Conservation (phyloP, 805 yeast genomes). For the Wickerhamomyces bovis region DNA sequence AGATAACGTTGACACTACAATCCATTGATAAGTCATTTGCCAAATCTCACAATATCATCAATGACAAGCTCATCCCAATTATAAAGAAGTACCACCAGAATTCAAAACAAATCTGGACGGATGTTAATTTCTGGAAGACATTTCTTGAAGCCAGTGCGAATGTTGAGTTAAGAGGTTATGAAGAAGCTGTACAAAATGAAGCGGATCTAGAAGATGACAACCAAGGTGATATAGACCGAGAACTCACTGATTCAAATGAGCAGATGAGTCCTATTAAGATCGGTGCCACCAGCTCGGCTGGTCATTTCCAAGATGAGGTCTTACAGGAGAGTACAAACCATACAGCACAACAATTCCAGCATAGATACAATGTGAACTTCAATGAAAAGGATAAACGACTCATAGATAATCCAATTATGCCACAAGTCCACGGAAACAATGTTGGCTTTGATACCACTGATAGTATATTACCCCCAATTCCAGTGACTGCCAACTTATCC, state of each 20-base stretch:
- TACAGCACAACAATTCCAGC: slow-evolving; percentile 12
- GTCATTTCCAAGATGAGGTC: slow-evolving; percentile 8
- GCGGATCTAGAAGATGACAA: slow-evolving; percentile 1
- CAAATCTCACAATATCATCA: slow-evolving; percentile 59
- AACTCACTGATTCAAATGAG: slow-evolving; percentile 19
- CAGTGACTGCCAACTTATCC: slow-evolving; percentile 18
- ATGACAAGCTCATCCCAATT: slow-evolving; percentile 62
- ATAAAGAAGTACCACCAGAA: slow-evolving; percentile 53
- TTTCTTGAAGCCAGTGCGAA: slow-evolving; percentile 73
- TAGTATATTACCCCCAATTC: slow-evolving; percentile 22
- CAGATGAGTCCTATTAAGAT: slow-evolving; percentile 24
- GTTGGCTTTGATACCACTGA: slow-evolving; percentile 24
- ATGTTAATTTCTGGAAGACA: slow-evolving; percentile 68
- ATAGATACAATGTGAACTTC: slow-evolving; percentile 10
- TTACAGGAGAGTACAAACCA: slow-evolving; percentile 21
- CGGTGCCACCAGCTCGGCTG: slow-evolving; percentile 8
- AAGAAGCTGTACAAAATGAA: slow-evolving; percentile 28
- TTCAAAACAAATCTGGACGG: slow-evolving; percentile 57
- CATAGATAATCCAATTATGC: slow-evolving; percentile 24
- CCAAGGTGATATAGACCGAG: neutral
- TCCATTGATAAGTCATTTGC: slow-evolving; percentile 72
- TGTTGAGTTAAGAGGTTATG: slow-evolving; percentile 51
- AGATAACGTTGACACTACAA: slow-evolving; percentile 70
- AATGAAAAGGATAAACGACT: slow-evolving; percentile 1
- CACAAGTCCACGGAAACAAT: slow-evolving; percentile 10